Conservation (phyloP, 2,329 filamentous ascomycete genomes). For the Monilinia vaccinii-corymbosi region DNA sequence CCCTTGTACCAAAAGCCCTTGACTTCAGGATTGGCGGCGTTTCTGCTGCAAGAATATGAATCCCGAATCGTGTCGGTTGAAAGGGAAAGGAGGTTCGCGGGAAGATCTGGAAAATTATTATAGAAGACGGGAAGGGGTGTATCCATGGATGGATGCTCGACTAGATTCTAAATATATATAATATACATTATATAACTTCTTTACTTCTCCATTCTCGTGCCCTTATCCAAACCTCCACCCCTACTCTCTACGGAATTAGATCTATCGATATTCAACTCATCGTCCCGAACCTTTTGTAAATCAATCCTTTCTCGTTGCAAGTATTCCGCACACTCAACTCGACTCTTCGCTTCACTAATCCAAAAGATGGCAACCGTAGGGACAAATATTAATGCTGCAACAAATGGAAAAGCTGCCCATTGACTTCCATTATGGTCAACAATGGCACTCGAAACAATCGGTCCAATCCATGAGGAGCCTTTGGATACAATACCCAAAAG, state of each 20-base stretch:
- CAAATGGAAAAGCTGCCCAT: slow-evolving; percentile 25
- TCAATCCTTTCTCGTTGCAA: slow-evolving; percentile 20
- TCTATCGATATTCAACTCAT: neutral
- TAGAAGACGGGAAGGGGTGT: neutral
- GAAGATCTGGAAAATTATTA: neutral
- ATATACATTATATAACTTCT: no score
- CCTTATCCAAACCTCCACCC: neutral
- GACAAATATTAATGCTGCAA: slow-evolving; percentile 25
- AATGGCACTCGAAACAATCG: slow-evolving; percentile 27
- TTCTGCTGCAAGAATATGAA: neutral
- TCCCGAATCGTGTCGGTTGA: neutral
- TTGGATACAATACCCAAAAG: slow-evolving; percentile 28
- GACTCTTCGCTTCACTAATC: slow-evolving; percentile 25
- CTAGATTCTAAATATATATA: neutral
- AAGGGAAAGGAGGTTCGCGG: neutral
- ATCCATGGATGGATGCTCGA: neutral
- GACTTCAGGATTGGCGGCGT: neutral
- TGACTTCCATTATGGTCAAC: slow-evolving; percentile 25
- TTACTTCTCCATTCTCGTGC: neutral
- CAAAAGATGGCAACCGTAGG: slow-evolving; percentile 27
- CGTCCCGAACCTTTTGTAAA: slow-evolving; percentile 18
- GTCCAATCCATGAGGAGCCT: slow-evolving; percentile 28
- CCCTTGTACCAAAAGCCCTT: neutral
- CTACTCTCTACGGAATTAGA: neutral
- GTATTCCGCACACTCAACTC: slow-evolving; percentile 26